Conservation (phyloP, 1,284 basidiomycete species). For the Anthracocystis panici-leucophaei region DNA sequence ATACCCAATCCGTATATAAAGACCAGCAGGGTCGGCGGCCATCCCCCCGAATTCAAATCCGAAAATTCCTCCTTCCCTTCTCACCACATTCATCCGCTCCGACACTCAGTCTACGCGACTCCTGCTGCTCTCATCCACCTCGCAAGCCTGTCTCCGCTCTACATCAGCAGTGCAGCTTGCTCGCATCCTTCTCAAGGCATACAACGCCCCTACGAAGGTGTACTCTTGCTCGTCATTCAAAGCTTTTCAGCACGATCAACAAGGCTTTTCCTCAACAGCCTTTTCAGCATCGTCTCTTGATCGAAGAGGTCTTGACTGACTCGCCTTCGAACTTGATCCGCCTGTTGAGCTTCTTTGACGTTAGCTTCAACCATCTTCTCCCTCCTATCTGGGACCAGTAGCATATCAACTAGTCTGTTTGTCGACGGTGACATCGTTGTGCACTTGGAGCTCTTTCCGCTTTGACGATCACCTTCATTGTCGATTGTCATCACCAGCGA, state of each 20-base stretch:
- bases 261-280: conserved; percentile 10
- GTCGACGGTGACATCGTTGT: conserved; percentile 45
- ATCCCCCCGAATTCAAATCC: conserved; percentile 33
- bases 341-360: conserved; percentile 20
- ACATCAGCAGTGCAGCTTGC: conserved; percentile 27
- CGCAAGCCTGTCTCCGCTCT: conserved; percentile 26
- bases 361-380: conserved; percentile 7
- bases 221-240: conserved; percentile 14
- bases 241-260: conserved; percentile 24
- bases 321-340: conserved; percentile 28
- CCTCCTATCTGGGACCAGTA: conserved; percentile 13
- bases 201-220: conserved; percentile 6
- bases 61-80: conserved; percentile 45
- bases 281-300: conserved; percentile 23
- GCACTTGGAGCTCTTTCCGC: conserved; percentile 26
- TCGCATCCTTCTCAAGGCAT: conserved; percentile 12
- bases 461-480: conserved; percentile 43
- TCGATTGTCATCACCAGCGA: conserved; percentile 30
- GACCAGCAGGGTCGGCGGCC: conserved; percentile 11
- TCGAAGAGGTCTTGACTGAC: conserved; percentile 49
- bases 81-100: conserved; percentile 51
- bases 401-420: conserved; percentile 44
- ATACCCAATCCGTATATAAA: conserved; percentile 33
- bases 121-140: conserved; percentile 25
- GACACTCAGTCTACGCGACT: conserved; percentile 51